phyloP scores from a whole-genome alignment of 2,329 filamentous ascomycete genomes.

The Fusarium pilosicola region DNA sequence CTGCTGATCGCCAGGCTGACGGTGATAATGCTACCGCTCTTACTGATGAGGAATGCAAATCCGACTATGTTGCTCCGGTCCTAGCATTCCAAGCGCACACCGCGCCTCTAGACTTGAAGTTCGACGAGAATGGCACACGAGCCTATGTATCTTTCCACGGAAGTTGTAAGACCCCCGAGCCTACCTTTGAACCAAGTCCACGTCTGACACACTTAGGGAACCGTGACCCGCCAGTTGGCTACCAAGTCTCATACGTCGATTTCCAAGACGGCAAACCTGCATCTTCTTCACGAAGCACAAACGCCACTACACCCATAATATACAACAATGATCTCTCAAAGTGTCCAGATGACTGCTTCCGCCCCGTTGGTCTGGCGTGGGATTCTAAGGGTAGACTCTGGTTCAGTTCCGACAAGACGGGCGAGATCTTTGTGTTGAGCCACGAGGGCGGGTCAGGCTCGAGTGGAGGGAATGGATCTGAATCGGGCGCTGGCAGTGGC shows the following conservation, averaged over 20 bases:
- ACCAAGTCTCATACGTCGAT: constrained; percentile 54
- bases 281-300: constrained; percentile 54
- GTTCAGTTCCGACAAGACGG: constrained; percentile 71
- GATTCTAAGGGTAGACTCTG: constrained; percentile 65
- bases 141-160: constrained; percentile 79
- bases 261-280: constrained; percentile 58
- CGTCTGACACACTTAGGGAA: constrained; percentile 48
- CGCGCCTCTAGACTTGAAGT: constrained; percentile 78
- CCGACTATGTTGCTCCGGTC: constrained; percentile 59
- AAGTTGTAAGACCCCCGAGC: constrained; percentile 62
- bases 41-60: constrained; percentile 57
- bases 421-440: constrained; percentile 70
- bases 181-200: neutral
- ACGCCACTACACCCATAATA: constrained; percentile 63
- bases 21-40: constrained; percentile 40
- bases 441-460: neutral
- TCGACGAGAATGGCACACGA: constrained; percentile 64
- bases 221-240: constrained; percentile 57
- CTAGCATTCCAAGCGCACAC: constrained; percentile 73
- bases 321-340: constrained; percentile 61
- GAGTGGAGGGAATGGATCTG: neutral
- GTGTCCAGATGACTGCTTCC: constrained; percentile 69
- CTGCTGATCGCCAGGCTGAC: constrained; percentile 42
- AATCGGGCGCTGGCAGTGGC: neutral
- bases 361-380: constrained; percentile 68